A percentile compares a stretch with the other conserved stretches of the same genome.
phyloP scores from a whole-genome alignment of 2,329 filamentous ascomycete genomes.

The Trichophyton rubrum region DNA sequence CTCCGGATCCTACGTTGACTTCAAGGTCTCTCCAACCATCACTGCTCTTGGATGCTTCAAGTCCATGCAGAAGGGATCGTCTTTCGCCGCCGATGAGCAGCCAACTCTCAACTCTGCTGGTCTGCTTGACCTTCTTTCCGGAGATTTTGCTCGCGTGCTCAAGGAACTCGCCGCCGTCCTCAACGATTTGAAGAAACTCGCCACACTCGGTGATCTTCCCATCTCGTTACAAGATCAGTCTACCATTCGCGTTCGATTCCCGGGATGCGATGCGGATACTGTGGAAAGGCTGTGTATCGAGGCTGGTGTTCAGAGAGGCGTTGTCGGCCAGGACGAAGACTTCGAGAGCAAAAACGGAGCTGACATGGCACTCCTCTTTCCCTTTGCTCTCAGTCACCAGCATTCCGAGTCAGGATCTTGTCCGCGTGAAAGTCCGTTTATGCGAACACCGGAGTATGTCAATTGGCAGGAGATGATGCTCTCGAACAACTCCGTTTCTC shows the following conservation, averaged over 20 bases:
- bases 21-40: slow-evolving; percentile 74
- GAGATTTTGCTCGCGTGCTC: slow-evolving; percentile 76
- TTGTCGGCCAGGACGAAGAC: slow-evolving; percentile 64
- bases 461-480: slow-evolving; percentile 47
- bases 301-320: slow-evolving; percentile 66
- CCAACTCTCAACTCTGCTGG: slow-evolving; percentile 67
- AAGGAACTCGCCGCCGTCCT: slow-evolving; percentile 70
- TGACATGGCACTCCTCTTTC: slow-evolving; percentile 67
- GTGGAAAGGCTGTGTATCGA: slow-evolving; percentile 78
- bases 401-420: slow-evolving; percentile 26
- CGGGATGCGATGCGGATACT: slow-evolving; percentile 72
- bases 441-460: slow-evolving; percentile 30
- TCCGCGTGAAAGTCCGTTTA: slow-evolving; percentile 20
- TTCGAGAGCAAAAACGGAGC: slow-evolving; percentile 58
- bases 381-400: slow-evolving; percentile 59
- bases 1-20: slow-evolving; percentile 78
- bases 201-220: slow-evolving; percentile 69
- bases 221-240: slow-evolving; percentile 57
- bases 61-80: slow-evolving; percentile 24
- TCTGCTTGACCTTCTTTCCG: slow-evolving; percentile 70
- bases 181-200: slow-evolving; percentile 67
- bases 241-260: slow-evolving; percentile 70
- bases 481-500: slow-evolving; percentile 17
- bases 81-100: slow-evolving; percentile 26
- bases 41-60: slow-evolving; percentile 67